Conservation (phyloP, 176 grass and related monocot species). For the bread wheat (Triticum aestivum) region DNA sequence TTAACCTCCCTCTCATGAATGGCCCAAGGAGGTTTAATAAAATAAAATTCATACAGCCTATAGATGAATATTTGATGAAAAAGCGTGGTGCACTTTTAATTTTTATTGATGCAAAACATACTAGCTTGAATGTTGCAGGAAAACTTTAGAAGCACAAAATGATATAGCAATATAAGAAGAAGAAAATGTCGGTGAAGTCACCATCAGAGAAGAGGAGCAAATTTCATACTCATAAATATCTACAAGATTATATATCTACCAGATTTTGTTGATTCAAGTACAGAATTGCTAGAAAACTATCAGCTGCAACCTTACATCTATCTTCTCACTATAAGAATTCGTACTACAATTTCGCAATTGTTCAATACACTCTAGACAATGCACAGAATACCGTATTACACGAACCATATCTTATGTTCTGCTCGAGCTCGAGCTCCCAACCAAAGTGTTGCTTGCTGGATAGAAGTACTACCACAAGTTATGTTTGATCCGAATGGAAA, state of each 20-base stretch:
- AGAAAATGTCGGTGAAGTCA: not conserved
- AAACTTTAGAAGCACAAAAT: not conserved
- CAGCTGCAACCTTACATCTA: not conserved
- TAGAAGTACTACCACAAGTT: too few relatives aligned
- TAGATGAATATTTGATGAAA: not conserved
- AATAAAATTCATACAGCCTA: not conserved
- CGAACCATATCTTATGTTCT: too few relatives aligned
- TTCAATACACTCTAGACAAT: too few relatives aligned
- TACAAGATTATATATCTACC: not conserved
- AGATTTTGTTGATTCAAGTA: not conserved
- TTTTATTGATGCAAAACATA: not conserved
- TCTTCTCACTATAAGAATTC: not conserved
- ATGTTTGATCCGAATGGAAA: too few relatives aligned
- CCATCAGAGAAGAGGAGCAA: not conserved
- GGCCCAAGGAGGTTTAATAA: constrained; percentile 60
- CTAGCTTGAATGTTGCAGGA: not conserved
- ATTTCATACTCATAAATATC: not conserved
- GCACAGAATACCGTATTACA: too few relatives aligned
- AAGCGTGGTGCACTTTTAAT: not conserved
- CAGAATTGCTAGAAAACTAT: not conserved
- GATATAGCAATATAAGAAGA: not conserved
- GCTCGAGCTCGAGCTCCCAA: too few relatives aligned
- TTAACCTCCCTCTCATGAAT: constrained; percentile 91
- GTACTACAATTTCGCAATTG: too few relatives aligned
- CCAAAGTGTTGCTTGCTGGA: too few relatives aligned